Conservation (phyloP, 768 basidiomycete species). For the Pleurotus pulmonarius region DNA sequence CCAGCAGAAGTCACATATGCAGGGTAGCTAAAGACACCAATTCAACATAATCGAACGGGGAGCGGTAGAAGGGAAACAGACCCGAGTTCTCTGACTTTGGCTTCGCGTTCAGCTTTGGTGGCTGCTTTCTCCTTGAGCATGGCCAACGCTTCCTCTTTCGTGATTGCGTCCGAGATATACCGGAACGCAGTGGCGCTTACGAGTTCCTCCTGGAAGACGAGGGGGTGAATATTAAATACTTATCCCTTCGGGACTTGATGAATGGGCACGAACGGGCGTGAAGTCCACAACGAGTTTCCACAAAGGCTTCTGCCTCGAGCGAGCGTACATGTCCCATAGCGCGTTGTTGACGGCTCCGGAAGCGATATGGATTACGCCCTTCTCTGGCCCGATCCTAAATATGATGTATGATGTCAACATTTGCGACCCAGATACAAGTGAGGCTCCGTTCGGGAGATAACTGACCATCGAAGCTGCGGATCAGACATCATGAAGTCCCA, state of each 20-base stretch:
- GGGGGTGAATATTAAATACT: no score
- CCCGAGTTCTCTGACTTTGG: conserved; percentile 67
- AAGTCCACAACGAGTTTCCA: conserved; percentile 96
- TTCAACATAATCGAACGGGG: neutral
- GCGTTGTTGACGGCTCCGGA: conserved; percentile 89
- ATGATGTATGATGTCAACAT: neutral
- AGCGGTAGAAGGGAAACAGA: conserved; percentile 19
- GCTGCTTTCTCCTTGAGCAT: conserved; percentile 77
- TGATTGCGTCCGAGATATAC: conserved; percentile 93
- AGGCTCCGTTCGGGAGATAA: neutral
- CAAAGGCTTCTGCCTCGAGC: conserved; percentile 75
- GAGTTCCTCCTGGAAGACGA: conserved; percentile 58
- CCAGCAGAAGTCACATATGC: conserved; percentile 93
- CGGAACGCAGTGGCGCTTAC: conserved; percentile 76
- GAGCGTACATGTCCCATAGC: conserved; percentile 91
- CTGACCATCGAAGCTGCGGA: conserved; percentile 86
- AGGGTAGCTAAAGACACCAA: conserved; percentile 59
- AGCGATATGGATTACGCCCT: conserved; percentile 92
- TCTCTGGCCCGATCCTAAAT: conserved; percentile 85
- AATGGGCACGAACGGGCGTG: conserved; percentile 50
- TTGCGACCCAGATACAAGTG: no score
- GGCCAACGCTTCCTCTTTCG: conserved; percentile 81
- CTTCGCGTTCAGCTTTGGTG: conserved; percentile 77
- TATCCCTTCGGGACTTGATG: no score
- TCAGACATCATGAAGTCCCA: conserved; percentile 88